Evolutionary conservation across 345 rosid species (phyloP).

Genomic region (Salix arbutifolia): DNA sequence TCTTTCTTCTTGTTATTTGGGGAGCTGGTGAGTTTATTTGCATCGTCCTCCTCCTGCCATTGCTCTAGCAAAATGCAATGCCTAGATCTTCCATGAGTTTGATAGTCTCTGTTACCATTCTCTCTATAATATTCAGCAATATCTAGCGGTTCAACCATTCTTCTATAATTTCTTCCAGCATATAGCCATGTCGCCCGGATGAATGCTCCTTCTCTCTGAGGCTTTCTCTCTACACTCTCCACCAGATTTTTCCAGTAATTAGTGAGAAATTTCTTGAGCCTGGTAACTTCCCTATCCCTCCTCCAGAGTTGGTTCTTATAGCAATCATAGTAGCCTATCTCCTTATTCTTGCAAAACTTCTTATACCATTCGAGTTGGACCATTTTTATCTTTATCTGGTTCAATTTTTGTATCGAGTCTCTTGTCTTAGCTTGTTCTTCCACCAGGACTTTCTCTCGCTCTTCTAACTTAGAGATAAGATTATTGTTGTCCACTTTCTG

Average conservation of each 20-base stretch:
- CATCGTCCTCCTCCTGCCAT: constrained; percentile 29
- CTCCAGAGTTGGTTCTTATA: constrained; percentile 20
- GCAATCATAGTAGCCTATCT: constrained; percentile 56
- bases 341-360: constrained; percentile 25
- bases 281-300: not conserved
- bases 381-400: constrained; percentile 37
- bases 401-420: constrained; percentile 35
- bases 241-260: constrained; percentile 49
- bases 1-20: constrained; percentile 10
- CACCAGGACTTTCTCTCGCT: constrained; percentile 5
- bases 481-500: not conserved
- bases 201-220: constrained; percentile 33
- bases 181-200: constrained; percentile 35
- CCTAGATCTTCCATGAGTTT: constrained; percentile 34
- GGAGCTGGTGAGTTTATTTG: not conserved
- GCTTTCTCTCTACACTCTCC: constrained; percentile 46
- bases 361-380: constrained; percentile 55
- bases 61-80: constrained; percentile 47
- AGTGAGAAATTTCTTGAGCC: constrained; percentile 23
- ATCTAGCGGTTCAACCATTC: constrained; percentile 72
- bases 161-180: constrained; percentile 49
- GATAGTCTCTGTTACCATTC: constrained; percentile 29
- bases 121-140: constrained; percentile 56
- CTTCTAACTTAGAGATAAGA: too few relatives aligned
- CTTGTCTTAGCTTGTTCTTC: constrained; percentile 7